Evolutionary conservation across 2,329 filamentous ascomycete genomes (phyloP), one percentile per base, ranked within the genome.

Genomic region (Fusarium incarnatum): DNA sequence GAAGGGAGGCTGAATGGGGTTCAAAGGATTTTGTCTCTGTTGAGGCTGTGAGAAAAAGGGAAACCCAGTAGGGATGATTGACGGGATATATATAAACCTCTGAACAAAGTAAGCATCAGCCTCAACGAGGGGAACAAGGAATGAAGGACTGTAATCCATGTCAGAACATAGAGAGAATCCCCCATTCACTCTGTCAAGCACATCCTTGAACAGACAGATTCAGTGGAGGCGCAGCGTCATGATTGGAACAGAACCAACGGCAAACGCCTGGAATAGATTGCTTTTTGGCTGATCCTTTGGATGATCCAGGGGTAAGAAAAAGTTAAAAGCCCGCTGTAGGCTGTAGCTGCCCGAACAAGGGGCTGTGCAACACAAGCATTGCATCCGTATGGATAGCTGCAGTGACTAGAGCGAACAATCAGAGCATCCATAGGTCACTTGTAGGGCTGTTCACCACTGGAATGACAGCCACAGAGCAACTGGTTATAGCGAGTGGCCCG

Each of bases 21-120:
- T 52, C 32, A 44, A 46, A 60, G 60, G 55, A 64, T 59, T 25
- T 42, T 28, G 30, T 46, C 23, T 27, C 23, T 49, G 45, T 22
- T 52, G 64, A 60, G 66, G 65, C 66, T 55, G 54, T 68, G 66
- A 54, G 49, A 48, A 20, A 27, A 47, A 53, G 28, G 32, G 64
- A 28, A 28, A 30, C 23, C 28, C 27, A 23, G 34, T 46, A 52
- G 42, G 61, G 48, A 53, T 65, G 13, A 52, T 30, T 30, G 56
- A 34, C 28, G 49, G 57, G 46, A 47, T 45, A 67, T 57, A 56
- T 68, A 64, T 66, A 68, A 27, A 25, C 40, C 30, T 27, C 45
- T 42, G 34, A 23, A 37, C 34, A 41, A 44, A 30, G 20, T 68
- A 68, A 68, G 65, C 66, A 60, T 65, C 64, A 68, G 66, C 66